Conservation (phyloP, 208 protist genomes). For the Leishmania tropica region DNA sequence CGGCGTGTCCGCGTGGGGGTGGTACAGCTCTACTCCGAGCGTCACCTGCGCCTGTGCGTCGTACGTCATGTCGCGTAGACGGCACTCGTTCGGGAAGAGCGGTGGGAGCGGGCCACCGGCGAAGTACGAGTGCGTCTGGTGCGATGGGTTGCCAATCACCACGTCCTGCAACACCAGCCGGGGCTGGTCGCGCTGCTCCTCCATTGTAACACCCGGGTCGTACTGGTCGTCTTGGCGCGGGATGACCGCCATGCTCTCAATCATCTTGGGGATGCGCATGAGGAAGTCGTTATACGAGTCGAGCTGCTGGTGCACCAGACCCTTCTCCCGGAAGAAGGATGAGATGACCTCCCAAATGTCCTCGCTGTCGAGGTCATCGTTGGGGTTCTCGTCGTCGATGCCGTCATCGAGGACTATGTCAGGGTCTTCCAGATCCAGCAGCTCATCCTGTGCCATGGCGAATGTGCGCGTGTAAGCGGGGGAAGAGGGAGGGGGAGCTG, state of each 20-base stretch:
- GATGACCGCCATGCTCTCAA: slow-evolving; percentile 68
- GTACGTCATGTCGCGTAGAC: slow-evolving; percentile 97
- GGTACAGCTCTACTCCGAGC: slow-evolving; percentile 60
- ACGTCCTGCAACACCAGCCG: slow-evolving; percentile 80
- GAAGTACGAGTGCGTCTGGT: slow-evolving; percentile 54
- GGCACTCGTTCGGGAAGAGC: slow-evolving; percentile 96
- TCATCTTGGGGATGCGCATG: slow-evolving; percentile 84
- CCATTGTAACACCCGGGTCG: slow-evolving; percentile 52
- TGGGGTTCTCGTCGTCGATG: slow-evolving; percentile 33
- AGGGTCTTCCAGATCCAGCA: slow-evolving; percentile 61
- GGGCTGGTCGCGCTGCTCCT: slow-evolving; percentile 70
- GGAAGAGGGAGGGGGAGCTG: background rate
- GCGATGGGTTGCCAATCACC: slow-evolving; percentile 82
- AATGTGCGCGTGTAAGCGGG: background rate
- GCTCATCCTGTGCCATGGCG: slow-evolving; percentile 21
- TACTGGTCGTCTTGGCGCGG: slow-evolving; percentile 85
- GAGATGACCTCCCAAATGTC: slow-evolving; percentile 97
- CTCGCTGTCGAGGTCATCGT: slow-evolving; percentile 87
- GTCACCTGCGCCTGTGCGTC: slow-evolving; percentile 63
- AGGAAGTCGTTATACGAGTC: slow-evolving; percentile 99
- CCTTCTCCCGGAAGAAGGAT: slow-evolving; percentile 98
- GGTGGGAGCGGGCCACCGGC: slow-evolving; percentile 60
- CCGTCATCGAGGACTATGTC: slow-evolving; percentile 76
- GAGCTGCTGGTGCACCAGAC: slow-evolving; percentile 99
- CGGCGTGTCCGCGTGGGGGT: slow-evolving; percentile 44